Evolutionary conservation across 1,284 basidiomycete species (phyloP).

Genomic region (Apiotrichum siamense): DNA sequence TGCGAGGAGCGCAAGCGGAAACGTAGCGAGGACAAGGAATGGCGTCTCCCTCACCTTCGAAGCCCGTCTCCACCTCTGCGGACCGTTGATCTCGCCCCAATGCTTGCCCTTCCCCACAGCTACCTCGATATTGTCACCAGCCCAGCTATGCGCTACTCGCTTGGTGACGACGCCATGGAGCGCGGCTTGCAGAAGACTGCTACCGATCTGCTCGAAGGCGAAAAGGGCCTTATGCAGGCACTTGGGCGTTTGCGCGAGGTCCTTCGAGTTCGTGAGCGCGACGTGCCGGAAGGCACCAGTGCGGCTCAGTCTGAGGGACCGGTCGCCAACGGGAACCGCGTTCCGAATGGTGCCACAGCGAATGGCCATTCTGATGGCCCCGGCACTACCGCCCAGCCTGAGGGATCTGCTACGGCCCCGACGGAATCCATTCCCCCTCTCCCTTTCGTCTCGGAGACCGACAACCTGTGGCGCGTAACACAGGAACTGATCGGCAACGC

Average conservation of each 20-base stretch:
- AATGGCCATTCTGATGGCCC: constrained; percentile 9
- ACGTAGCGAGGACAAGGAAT: constrained; percentile 25
- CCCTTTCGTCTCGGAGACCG: constrained; percentile 39
- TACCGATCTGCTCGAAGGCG: constrained; percentile 46
- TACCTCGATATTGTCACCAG: constrained; percentile 45
- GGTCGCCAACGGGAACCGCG: neutral
- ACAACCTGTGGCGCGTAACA: constrained; percentile 44
- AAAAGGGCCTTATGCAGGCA: constrained; percentile 44
- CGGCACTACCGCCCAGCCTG: neutral
- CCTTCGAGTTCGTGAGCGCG: constrained; percentile 30
- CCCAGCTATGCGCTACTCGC: constrained; percentile 43
- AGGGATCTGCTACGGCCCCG: neutral
- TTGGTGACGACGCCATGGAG: constrained; percentile 46
- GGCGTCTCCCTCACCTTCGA: constrained; percentile 37
- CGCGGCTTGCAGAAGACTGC: constrained; percentile 44
- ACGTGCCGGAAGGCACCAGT: constrained; percentile 24
- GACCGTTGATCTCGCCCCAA: constrained; percentile 36
- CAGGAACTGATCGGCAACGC: constrained; percentile 29
- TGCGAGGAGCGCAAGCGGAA: constrained; percentile 25
- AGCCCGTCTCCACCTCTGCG: constrained; percentile 41
- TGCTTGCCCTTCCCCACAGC: constrained; percentile 38
- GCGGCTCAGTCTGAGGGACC: neutral
- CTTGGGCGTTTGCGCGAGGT: constrained; percentile 42
- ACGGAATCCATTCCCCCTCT: constrained; percentile 26
- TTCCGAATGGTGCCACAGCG: constrained; percentile 7